A percentile compares a stretch with the other conserved stretches of the same genome.
phyloP scores from a whole-genome alignment of 768 basidiomycete species.

The Tylopilus felleus region DNA sequence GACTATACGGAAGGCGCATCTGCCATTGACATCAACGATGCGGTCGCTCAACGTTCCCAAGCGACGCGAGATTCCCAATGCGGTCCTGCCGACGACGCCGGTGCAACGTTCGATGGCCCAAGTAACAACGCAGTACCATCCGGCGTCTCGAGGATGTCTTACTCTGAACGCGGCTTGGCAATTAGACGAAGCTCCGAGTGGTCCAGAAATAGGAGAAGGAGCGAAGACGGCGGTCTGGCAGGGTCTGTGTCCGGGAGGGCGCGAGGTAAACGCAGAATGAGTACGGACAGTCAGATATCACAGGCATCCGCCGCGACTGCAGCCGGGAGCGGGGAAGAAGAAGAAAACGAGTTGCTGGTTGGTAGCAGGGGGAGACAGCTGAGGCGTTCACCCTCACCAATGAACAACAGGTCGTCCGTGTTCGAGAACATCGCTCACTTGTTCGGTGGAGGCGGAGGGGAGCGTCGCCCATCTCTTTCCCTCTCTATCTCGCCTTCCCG shows the following conservation, averaged over 20 bases:
- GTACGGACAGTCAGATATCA: slow-evolving; percentile 38
- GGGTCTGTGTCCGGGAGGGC: slow-evolving; percentile 30
- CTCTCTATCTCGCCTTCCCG: slow-evolving; percentile 49
- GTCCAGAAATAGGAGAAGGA: slow-evolving; percentile 48
- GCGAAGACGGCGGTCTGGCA: slow-evolving; percentile 37
- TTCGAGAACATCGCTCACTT: slow-evolving; percentile 69
- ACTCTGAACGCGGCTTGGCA: slow-evolving; percentile 40
- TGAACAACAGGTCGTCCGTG: slow-evolving; percentile 38
- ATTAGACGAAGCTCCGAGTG: slow-evolving; percentile 54
- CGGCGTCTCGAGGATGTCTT: slow-evolving; percentile 77
- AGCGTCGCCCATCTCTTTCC: slow-evolving; percentile 54
- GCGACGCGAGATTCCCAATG: slow-evolving; percentile 69
- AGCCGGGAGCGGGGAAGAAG: slow-evolving; percentile 37
- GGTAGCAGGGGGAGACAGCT: slow-evolving; percentile 29
- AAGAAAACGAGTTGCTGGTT: slow-evolving; percentile 31
- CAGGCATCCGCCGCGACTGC: slow-evolving; percentile 40
- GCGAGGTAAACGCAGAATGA: slow-evolving; percentile 40
- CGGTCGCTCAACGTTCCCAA: slow-evolving; percentile 46
- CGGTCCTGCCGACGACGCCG: slow-evolving; percentile 52
- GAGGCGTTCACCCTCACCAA: slow-evolving; percentile 36
- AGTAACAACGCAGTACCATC: slow-evolving; percentile 64
- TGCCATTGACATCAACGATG: slow-evolving; percentile 65
- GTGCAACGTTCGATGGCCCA: slow-evolving; percentile 76
- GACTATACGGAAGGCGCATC: slow-evolving; percentile 92
- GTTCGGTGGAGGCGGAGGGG: slow-evolving; percentile 51